Evolutionary conservation across 441 rosid species (phyloP), one percentile per base, ranked within the genome.

Genomic region (Eugenia klotzschiana): DNA sequence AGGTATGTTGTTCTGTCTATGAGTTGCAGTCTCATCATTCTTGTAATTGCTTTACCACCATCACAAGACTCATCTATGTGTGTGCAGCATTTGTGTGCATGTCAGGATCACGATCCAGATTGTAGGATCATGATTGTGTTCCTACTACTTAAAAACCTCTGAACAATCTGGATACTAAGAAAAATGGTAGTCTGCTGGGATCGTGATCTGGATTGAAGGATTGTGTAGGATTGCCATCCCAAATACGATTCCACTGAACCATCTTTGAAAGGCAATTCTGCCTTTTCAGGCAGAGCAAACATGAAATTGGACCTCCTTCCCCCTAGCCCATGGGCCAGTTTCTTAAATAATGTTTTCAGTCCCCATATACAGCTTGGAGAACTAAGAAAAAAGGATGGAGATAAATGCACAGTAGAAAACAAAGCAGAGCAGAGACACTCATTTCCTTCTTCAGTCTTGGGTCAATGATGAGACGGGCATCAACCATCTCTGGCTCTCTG

Each of bases 1-100:
- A 43, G 58, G 92, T 90, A 90, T 80, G 81, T 58, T 79, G 46
- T 69, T 57, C 82, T 26, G 64, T 81, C 69, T 77, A 33, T 46
- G 64, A n/a, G 37, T 53, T 54, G 54, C 52, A 51, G 26, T 46
- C 23, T 80, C 43, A 13, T 57, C 57, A 26, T 87, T 26, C 85
- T 53, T 26, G 46, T 79, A 10, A 7, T 53, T 69, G 12, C 52
- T 79, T 55, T 23, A 51, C 26, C 57, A 27, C 25, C 13, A 26
- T 79, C 58, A 15, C 25, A 51, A 50, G 56, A 37, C 77, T 37
- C 46, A 33, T 33, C 46, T 37, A n/a, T 69, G 25, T 69, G 14
- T 0, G 4, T 1, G 14, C 6, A 2, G 3, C n/a, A 11, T 14
- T 1, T 4, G 13, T 8, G 46, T 9, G n/a, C 13, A 20, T 20